Conservation (phyloP, 2,329 filamentous ascomycete genomes). For the Penicillium expansum region DNA sequence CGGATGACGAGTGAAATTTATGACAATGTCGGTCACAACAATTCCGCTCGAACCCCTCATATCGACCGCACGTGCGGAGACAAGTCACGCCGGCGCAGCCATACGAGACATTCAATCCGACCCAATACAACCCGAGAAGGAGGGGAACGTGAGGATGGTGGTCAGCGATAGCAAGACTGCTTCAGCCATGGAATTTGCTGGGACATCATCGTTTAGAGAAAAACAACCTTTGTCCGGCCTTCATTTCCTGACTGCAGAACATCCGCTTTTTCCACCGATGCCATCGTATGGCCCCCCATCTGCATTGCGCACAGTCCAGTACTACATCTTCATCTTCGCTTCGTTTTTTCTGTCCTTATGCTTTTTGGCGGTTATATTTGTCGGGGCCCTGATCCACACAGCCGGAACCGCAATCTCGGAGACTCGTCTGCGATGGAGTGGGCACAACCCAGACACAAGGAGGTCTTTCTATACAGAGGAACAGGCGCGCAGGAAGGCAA, state of each 20-base stretch:
- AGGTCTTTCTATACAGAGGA: slow-evolving; percentile 76
- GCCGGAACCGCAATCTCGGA: slow-evolving; percentile 54
- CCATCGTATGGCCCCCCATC: slow-evolving; percentile 78
- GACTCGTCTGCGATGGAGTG: slow-evolving; percentile 54
- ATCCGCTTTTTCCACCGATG: slow-evolving; percentile 71
- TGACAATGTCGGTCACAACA: slow-evolving; percentile 8
- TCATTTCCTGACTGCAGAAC: slow-evolving; percentile 14
- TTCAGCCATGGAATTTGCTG: not conserved
- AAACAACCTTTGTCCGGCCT: slow-evolving; percentile 10
- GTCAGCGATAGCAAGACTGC: not conserved
- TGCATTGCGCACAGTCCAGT: slow-evolving; percentile 62
- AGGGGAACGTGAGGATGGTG: not conserved
- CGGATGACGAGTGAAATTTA: not conserved
- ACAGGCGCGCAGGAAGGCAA: slow-evolving; percentile 53
- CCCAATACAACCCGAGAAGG: not conserved
- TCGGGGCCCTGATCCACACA: slow-evolving; percentile 69
- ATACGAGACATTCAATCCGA: not conserved
- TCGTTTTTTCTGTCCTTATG: slow-evolving; percentile 74
- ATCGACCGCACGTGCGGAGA: slow-evolving; percentile 6
- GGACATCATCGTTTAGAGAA: slow-evolving; percentile 5
- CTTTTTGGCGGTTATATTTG: slow-evolving; percentile 73
- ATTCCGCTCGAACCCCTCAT: slow-evolving; percentile 10
- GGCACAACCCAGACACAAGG: slow-evolving; percentile 57
- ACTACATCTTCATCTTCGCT: slow-evolving; percentile 60
- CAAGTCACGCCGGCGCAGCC: slow-evolving; percentile 5